Evolutionary conservation across 768 basidiomycete genomes (phyloP).

Genomic region (Auriscalpium orientale): DNA sequence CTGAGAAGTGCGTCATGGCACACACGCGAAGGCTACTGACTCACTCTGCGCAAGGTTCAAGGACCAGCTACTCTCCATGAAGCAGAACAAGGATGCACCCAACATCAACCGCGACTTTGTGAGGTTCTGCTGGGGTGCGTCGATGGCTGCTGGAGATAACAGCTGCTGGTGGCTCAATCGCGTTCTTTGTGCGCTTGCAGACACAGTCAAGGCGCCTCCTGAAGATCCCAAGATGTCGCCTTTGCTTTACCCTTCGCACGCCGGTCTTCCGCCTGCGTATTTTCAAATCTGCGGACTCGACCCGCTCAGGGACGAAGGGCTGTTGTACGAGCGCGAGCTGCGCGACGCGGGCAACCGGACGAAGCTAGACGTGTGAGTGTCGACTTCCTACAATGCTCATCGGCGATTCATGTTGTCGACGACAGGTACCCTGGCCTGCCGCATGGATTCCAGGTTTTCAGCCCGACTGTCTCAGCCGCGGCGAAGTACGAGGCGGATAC

Average conservation of each 20-base stretch:
- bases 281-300: not conserved
- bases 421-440: not conserved
- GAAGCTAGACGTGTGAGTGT: not conserved
- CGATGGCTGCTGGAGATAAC: not conserved
- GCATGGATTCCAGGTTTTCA: not conserved
- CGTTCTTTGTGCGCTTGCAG: not conserved
- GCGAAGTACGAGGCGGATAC: not conserved
- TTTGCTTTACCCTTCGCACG: not conserved
- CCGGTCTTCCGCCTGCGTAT: not conserved
- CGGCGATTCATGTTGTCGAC: not conserved
- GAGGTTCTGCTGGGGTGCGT: not conserved
- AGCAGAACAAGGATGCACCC: not conserved
- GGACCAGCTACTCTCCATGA: not conserved
- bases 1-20: not conserved
- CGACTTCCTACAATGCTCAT: not conserved
- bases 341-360: not conserved
- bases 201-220: not conserved
- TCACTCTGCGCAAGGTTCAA: not conserved
- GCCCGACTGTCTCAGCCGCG: not conserved
- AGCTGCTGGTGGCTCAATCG: not conserved
- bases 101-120: not conserved
- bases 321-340: not conserved
- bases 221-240: not conserved
- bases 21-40: not conserved
- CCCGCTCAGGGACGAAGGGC: not conserved